A percentile compares a stretch with the other conserved stretches of the same genome.
These are phyloP conservation scores for Cladophialophora immunda DNA, from an alignment of 2,329 filamentous ascomycete genomes.

Conservation along the genomic window DNA sequence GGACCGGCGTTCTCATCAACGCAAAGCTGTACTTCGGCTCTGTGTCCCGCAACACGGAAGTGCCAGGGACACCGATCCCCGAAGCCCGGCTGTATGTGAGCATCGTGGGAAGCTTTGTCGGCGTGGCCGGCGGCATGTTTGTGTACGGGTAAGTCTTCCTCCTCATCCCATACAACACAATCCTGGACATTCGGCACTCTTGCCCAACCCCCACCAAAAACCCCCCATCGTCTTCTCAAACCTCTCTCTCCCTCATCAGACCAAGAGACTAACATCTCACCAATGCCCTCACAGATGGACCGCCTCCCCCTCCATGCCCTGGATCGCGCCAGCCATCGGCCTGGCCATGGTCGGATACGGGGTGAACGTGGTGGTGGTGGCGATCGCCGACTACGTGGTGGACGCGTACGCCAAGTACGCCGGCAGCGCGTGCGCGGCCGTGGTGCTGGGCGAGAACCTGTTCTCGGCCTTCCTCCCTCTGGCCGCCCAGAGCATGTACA, in stretches of 20 bases:
- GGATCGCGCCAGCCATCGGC: constrained; percentile 59
- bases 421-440: constrained; percentile 58
- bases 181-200: too few species aligned
- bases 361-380: constrained; percentile 57
- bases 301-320: constrained; percentile 52
- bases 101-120: constrained; percentile 55
- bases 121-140: constrained; percentile 60
- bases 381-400: constrained; percentile 59
- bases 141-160: constrained; percentile 49
- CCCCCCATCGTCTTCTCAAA: too few species aligned
- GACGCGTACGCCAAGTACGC: constrained; percentile 62
- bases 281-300: constrained; percentile 53
- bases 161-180: background rate
- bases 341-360: constrained; percentile 60
- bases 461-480: constrained; percentile 59
- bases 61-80: constrained; percentile 51
- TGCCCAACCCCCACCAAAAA: background rate
- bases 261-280: background rate
- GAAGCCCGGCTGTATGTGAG: constrained; percentile 55
- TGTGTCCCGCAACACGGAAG: constrained; percentile 48
- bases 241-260: background rate
- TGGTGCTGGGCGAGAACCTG: constrained; percentile 59
- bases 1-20: constrained; percentile 56
- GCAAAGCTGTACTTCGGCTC: constrained; percentile 58
- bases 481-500: constrained; percentile 58